Percentiles rank a stretch among this genome's conserved stretches.
These are phyloP conservation scores for Aspergillus phoenicis DNA, from an alignment of 2,329 filamentous ascomycete genomes.

Conservation along the genomic window DNA sequence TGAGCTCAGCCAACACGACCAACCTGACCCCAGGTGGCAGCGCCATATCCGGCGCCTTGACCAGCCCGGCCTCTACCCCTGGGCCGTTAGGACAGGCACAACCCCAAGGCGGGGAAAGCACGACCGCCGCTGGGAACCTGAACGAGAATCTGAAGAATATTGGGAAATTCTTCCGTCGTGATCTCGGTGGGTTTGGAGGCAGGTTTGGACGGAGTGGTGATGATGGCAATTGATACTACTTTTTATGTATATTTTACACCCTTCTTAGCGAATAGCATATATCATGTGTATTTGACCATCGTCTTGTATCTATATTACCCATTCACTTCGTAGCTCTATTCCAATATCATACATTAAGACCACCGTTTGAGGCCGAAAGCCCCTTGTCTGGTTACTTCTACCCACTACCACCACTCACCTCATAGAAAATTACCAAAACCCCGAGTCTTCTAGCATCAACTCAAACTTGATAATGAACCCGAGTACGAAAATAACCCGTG, in stretches of 20 bases:
- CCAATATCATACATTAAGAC: background rate
- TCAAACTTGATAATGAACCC: too few species aligned
- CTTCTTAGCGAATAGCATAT: background rate
- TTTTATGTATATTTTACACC: background rate
- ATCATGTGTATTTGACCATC: background rate
- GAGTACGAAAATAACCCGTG: too few species aligned
- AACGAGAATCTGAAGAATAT: constrained; percentile 96
- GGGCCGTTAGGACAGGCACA: constrained; percentile 25
- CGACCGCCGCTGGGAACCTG: constrained; percentile 64
- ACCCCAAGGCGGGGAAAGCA: constrained; percentile 28
- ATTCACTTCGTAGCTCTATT: background rate
- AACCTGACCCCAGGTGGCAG: constrained; percentile 23
- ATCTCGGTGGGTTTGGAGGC: constrained; percentile 75
- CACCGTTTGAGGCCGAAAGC: background rate
- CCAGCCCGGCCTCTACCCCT: constrained; percentile 24
- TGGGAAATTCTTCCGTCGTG: constrained; percentile 91
- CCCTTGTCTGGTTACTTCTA: too few species aligned
- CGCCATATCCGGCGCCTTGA: constrained; percentile 34
- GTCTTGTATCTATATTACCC: background rate
- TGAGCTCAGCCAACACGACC: constrained; percentile 37
- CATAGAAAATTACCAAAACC: too few species aligned
- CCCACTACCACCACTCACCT: too few species aligned
- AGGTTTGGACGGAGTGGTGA: constrained; percentile 62
- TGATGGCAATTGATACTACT: constrained; percentile 20
- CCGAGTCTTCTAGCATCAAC: too few species aligned